phyloP scores from a whole-genome alignment of 345 rosid genomes.

The Odontarrhena argentea region DNA sequence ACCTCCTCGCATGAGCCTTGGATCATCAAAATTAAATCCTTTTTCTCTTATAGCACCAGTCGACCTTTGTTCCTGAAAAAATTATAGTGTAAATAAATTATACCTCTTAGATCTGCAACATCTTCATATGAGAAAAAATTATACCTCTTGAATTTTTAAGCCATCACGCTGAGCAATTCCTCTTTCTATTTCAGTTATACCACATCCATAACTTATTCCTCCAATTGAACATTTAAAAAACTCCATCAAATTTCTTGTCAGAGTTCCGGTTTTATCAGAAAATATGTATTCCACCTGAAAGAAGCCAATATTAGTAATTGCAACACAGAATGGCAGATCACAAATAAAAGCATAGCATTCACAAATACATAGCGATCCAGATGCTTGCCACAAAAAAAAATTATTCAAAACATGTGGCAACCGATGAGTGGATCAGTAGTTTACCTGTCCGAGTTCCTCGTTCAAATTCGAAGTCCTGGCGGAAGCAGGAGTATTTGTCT shows the following conservation, averaged over 20 bases:
- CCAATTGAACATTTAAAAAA: slow-evolving; percentile 99
- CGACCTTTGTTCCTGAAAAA: slow-evolving; percentile 53
- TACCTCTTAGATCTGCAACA: not conserved
- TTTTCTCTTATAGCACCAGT: slow-evolving; percentile 55
- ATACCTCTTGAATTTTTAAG: slow-evolving; percentile 66
- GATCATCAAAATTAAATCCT: slow-evolving; percentile 93
- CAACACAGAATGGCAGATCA: not conserved
- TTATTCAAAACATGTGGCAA: not conserved
- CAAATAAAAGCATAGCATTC: not conserved
- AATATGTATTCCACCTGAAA: slow-evolving; percentile 92
- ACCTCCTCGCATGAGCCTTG: slow-evolving; percentile 85
- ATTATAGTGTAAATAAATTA: not conserved
- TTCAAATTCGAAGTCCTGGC: slow-evolving; percentile 96
- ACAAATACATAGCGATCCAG: not conserved
- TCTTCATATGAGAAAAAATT: slow-evolving; percentile 8
- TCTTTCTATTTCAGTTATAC: slow-evolving; percentile 89
- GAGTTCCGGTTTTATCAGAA: slow-evolving; percentile 99
- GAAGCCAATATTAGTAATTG: slow-evolving; percentile 16
- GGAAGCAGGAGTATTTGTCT: slow-evolving; percentile 80
- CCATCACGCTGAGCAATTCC: slow-evolving; percentile 78
- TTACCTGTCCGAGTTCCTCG: slow-evolving; percentile 98
- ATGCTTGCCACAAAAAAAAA: not conserved
- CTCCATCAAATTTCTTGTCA: slow-evolving; percentile 98
- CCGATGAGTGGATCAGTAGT: not conserved
- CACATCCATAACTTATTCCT: slow-evolving; percentile 90